A percentile compares a stretch with the other conserved stretches of the same genome.
phyloP scores from a whole-genome alignment of 345 rosid genomes.

The Brassica nigra region DNA sequence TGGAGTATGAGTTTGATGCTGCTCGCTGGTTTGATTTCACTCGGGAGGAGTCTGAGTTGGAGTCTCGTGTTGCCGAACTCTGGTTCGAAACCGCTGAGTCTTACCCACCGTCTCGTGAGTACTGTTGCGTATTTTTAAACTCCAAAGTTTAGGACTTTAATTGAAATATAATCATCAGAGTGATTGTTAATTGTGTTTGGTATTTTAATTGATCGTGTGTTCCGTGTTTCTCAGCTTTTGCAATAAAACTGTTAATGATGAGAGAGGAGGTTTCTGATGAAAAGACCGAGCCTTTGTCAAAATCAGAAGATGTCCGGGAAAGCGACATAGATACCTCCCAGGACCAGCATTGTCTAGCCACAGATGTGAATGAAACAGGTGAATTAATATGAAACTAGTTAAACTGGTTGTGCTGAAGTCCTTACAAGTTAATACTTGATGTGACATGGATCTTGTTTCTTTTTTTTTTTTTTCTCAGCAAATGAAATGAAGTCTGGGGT shows the following conservation, averaged over 20 bases:
- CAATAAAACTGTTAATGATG: constrained; percentile 20
- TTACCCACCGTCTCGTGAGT: constrained; percentile 93
- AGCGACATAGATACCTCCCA: constrained; percentile 8
- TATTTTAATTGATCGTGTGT: neutral
- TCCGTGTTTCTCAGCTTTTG: constrained; percentile 26
- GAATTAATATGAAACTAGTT: neutral
- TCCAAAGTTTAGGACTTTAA: neutral
- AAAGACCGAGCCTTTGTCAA: constrained; percentile 5
- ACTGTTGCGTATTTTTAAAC: neutral
- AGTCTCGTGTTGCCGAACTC: constrained; percentile 64
- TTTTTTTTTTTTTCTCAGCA: constrained; percentile 23
- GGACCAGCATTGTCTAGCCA: neutral
- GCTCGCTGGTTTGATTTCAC: constrained; percentile 75
- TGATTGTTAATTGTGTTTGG: no score
- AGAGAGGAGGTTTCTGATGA: constrained; percentile 26
- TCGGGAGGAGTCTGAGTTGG: constrained; percentile 57
- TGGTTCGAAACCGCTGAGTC: constrained; percentile 82
- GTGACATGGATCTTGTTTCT: neutral
- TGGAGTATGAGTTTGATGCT: constrained; percentile 91
- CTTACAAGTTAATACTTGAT: neutral
- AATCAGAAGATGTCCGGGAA: neutral
- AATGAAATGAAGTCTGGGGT: constrained; percentile 30
- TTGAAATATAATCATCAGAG: neutral
- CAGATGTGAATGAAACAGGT: constrained; percentile 34
- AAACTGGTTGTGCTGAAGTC: neutral